Conservation (phyloP, 805 yeast species). For the Martiniozyma abietophila region DNA sequence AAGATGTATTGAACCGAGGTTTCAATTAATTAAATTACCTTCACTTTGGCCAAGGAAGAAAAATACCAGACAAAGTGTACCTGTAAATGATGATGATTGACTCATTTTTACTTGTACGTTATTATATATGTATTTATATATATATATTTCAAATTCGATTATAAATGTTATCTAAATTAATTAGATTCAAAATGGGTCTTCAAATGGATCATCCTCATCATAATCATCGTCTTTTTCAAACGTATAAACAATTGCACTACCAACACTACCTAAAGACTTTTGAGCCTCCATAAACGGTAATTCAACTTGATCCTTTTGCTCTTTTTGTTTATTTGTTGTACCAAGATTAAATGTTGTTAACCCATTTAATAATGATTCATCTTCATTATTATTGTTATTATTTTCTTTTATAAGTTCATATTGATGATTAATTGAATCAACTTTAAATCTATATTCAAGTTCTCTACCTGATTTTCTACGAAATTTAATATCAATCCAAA, state of each 20-base stretch:
- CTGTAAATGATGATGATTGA: not conserved
- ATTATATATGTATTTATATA: conserved; percentile 3
- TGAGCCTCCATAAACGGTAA: conserved; percentile 92
- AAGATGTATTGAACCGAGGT: conserved; percentile 88
- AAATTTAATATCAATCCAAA: conserved; percentile 46
- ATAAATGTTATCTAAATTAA: conserved; percentile 1
- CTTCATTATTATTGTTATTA: conserved; percentile 15
- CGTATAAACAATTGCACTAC: conserved; percentile 94
- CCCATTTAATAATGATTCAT: conserved; percentile 47
- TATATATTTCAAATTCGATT: not conserved
- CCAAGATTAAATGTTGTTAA: conserved; percentile 83
- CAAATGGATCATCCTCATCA: conserved; percentile 97
- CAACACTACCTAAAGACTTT: conserved; percentile 49
- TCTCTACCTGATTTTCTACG: conserved; percentile 84
- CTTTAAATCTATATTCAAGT: conserved; percentile 40
- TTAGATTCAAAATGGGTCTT: conserved; percentile 55
- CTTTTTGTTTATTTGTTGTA: conserved; percentile 64
- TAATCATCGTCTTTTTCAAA: conserved; percentile 96
- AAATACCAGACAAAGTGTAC: conserved; percentile 36
- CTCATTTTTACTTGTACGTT: not conserved
- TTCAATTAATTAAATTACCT: conserved; percentile 77
- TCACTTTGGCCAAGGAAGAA: conserved; percentile 75
- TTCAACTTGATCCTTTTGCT: conserved; percentile 77
- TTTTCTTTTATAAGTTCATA: conserved; percentile 22
- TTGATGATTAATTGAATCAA: conserved; percentile 40